A percentile compares a stretch with the other conserved stretches of the same genome.
phyloP scores from a whole-genome alignment of 2,329 filamentous ascomycete species.

The Tolypocladium album region DNA sequence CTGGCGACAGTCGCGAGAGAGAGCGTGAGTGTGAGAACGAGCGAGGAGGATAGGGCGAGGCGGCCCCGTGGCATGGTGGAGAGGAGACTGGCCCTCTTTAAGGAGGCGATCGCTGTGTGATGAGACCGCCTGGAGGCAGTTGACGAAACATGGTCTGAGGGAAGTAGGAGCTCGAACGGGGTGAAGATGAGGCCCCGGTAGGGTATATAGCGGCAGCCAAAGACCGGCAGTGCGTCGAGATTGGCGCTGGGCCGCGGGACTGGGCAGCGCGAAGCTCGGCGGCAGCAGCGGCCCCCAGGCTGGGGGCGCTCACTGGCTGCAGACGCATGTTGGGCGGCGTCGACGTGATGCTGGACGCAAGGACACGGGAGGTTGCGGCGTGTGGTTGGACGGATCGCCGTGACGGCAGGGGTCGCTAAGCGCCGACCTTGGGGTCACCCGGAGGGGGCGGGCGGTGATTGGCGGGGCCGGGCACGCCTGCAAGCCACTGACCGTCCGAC shows the following conservation, averaged over 20 bases:
- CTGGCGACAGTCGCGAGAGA: constrained; percentile 15
- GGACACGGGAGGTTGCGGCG: constrained; percentile 2
- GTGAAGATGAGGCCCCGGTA: constrained; percentile 29
- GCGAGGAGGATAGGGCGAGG: constrained; percentile 10
- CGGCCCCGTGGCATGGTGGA: constrained; percentile 30
- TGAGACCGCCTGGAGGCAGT: constrained; percentile 32
- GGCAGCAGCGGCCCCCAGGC: not conserved
- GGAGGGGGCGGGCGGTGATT: constrained; percentile 10
- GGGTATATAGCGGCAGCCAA: constrained; percentile 50
- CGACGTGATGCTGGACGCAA: constrained; percentile 4
- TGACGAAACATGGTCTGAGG: constrained; percentile 40
- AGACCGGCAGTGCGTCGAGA: constrained; percentile 30
- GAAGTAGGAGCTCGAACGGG: constrained; percentile 28
- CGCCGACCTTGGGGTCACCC: constrained; percentile 16
- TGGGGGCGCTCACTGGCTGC: not conserved
- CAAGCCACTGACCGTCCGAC: not conserved
- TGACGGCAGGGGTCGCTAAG: constrained; percentile 25
- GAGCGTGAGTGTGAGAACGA: not conserved
- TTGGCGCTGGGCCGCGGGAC: constrained; percentile 7
- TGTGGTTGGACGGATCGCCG: constrained; percentile 29
- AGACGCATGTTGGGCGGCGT: constrained; percentile 2
- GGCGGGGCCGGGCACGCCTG: constrained; percentile 4
- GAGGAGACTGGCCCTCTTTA: constrained; percentile 16
- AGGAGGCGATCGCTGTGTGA: constrained; percentile 20
- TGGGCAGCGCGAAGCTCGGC: not conserved